Evolutionary conservation across 805 yeast genomes (phyloP).

Genomic region (Saccharomycopsis amapae): DNA sequence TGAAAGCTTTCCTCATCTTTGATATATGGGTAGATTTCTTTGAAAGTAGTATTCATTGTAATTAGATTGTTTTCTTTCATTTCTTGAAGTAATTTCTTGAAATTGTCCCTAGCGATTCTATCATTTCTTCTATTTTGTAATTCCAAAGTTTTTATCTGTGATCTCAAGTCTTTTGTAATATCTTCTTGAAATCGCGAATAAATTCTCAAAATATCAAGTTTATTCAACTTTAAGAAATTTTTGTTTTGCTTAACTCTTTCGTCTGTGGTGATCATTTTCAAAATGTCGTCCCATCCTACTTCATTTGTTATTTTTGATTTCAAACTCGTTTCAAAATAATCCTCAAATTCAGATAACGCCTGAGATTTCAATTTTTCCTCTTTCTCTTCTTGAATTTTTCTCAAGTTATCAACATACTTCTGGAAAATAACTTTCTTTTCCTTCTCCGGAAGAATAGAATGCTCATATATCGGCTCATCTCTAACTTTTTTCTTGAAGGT

Average conservation of each 20-base stretch:
- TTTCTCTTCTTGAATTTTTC: conserved; percentile 26
- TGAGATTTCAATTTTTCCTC: conserved; percentile 32
- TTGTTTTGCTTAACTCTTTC: conserved; percentile 51
- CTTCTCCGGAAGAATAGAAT: conserved; percentile 50
- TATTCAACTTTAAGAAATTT: conserved; percentile 44
- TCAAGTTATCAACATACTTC: conserved; percentile 40
- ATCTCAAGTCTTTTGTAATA: conserved; percentile 25
- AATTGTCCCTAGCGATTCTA: conserved; percentile 58
- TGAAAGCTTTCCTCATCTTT: conserved; percentile 52
- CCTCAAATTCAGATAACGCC: conserved; percentile 47
- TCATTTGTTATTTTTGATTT: conserved; percentile 3
- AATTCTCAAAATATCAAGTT: conserved; percentile 52
- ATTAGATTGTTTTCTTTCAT: conserved; percentile 31
- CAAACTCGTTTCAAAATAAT: conserved; percentile 36
- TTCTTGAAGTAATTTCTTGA: conserved; percentile 39
- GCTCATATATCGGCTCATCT: conserved; percentile 61
- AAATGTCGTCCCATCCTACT: conserved; percentile 34
- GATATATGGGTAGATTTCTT: conserved; percentile 42
- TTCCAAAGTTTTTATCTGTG: conserved; percentile 25
- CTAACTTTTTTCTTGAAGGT: conserved; percentile 45
- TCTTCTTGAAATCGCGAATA: conserved; percentile 36
- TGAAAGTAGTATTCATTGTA: conserved; percentile 51
- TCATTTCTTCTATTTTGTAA: conserved; percentile 46
- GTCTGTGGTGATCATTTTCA: conserved; percentile 35
- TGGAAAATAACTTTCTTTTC: conserved; percentile 49